Conservation (phyloP, 768 basidiomycete species). For the Lactarius indigo region DNA sequence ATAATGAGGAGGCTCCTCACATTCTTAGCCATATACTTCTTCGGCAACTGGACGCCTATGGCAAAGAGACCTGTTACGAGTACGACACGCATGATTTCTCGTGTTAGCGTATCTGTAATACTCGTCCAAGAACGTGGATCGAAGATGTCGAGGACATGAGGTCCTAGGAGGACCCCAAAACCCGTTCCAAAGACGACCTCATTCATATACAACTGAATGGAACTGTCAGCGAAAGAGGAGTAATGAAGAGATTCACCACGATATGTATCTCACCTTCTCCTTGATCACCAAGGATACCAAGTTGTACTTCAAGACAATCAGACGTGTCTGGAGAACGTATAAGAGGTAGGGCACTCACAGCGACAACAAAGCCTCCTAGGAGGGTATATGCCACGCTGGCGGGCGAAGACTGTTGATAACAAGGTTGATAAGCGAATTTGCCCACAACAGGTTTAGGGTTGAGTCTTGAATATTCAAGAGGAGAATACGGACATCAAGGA, state of each 20-base stretch:
- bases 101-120: conserved; percentile 58
- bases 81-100: conserved; percentile 84
- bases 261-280: conserved; percentile 55
- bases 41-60: conserved; percentile 90
- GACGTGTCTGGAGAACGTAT: not conserved
- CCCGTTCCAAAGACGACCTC: conserved; percentile 91
- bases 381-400: conserved; percentile 60
- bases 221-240: not conserved
- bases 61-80: conserved; percentile 92
- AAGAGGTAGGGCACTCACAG: conserved; percentile 32
- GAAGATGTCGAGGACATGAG: conserved; percentile 66
- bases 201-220: conserved; percentile 73
- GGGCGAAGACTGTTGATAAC: conserved; percentile 47
- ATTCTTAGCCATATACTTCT: conserved; percentile 78
- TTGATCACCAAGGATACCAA: conserved; percentile 82
- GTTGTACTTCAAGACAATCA: conserved; percentile 56
- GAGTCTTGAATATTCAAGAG: not conserved
- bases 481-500: conserved; percentile 24
- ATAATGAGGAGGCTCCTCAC: conserved; percentile 64
- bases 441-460: conserved; percentile 22
- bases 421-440: conserved; percentile 38
- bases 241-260: not conserved
- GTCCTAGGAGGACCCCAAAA: conserved; percentile 65
- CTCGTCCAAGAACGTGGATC: conserved; percentile 72
- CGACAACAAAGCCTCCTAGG: conserved; percentile 54